Base-by-base conservation (phyloP, 2,329 filamentous ascomycete genomes). In the Drechslera avenae region DNA sequence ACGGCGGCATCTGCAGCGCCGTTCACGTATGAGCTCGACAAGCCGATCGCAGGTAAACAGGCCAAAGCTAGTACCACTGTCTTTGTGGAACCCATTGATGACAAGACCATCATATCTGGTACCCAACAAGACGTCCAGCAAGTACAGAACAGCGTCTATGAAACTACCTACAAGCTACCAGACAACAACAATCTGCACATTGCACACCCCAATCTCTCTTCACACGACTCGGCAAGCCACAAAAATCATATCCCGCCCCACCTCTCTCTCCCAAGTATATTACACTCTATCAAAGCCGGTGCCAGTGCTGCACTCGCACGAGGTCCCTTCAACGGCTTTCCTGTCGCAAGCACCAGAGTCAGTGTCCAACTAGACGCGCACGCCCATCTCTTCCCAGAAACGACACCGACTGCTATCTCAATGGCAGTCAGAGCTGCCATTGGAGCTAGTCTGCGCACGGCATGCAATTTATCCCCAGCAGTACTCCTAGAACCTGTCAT, bases 401-500 rank as follows among this genome's bases (percentile, higher is more conserved):
- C 84, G 8, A 88, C 86, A 0, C 80, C 86, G 0, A 86, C 85
- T 1, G 88, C 78, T 60, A 81, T 79, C 71, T 91, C 83, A 66
- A 90, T 79, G 75, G 91, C 80, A 53, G 86, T 80, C 62, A 86
- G 75, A 69, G 54, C 60, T 2, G 68, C 89, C 2, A 87, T 92
- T 0, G 84, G 87, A 52, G 79, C 82, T 7, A 87, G 87, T 0
- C 81, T 97, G 1, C 82, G 83, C 42, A 80, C 84, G 14, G 84
- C 86, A 0, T 80, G 84, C 47, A 75, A 80, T 8, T 73, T 76
- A 21, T 68, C 77, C 2, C 76, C 79, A 2, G 82, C 91, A 1
- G 82, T 83, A 1, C 78, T 99, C 32, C 88, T 97, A 76, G 94
- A 99, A 68, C 94, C 94, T 1, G 89, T 99, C 46, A 97, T 97